A percentile compares a stretch with the other conserved stretches of the same genome.
These are phyloP conservation scores for Carallia brachiata DNA, from an alignment of 345 rosid species.

Conservation along the genomic window DNA sequence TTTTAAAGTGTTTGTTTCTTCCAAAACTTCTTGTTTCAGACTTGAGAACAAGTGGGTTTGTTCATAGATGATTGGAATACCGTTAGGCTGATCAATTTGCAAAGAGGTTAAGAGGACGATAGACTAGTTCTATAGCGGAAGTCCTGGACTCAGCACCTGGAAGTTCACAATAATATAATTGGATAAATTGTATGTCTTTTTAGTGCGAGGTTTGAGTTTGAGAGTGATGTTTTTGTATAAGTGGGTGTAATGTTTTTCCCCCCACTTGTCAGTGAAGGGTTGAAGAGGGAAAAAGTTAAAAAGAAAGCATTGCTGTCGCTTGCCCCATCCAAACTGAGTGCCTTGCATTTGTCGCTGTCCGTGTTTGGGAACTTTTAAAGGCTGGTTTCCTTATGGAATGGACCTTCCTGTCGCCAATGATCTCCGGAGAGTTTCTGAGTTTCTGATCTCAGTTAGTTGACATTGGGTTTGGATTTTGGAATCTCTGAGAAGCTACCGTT, in stretches of 20 bases:
- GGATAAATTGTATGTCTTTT: neutral
- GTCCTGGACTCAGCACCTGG: no score
- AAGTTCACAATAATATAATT: no score
- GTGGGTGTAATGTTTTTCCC: slow-evolving; percentile 8
- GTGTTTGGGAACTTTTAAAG: slow-evolving; percentile 1
- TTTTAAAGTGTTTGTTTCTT: no score
- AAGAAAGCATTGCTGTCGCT: slow-evolving; percentile 9
- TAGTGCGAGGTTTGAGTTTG: neutral
- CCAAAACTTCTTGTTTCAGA: no score
- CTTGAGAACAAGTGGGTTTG: no score
- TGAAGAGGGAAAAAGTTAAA: neutral
- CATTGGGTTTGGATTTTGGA: neutral
- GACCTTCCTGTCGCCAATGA: neutral
- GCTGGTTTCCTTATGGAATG: neutral
- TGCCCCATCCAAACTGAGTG: slow-evolving; percentile 18
- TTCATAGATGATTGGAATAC: no score
- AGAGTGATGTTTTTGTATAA: neutral
- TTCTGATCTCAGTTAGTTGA: neutral
- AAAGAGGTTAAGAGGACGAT: no score
- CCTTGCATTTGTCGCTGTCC: neutral
- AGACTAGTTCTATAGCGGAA: no score
- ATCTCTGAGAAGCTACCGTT: neutral
- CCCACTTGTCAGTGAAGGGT: neutral
- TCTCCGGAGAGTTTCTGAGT: neutral
- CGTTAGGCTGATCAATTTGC: no score